Percentiles rank a stretch among this genome's conserved stretches.
These are phyloP conservation scores for Polyporus arcularius DNA, from an alignment of 768 basidiomycete species.

Conservation along the genomic window DNA sequence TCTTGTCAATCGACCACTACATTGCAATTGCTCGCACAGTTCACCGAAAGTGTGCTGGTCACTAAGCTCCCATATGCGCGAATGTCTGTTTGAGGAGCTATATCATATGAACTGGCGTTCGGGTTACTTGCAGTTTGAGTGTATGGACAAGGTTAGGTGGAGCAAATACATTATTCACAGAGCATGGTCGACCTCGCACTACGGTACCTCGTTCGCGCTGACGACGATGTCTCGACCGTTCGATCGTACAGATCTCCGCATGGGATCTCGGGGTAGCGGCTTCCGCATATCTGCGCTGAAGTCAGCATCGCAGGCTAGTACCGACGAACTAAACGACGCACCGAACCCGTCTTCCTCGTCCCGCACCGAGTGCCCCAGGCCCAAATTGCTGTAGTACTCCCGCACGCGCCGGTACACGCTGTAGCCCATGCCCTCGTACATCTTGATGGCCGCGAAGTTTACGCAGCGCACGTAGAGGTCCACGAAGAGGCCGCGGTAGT, in stretches of 20 bases:
- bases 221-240: constrained; percentile 78
- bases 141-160: neutral
- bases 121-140: neutral
- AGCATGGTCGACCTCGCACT: constrained; percentile 7
- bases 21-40: no score
- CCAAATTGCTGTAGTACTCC: constrained; percentile 86
- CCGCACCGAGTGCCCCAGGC: constrained; percentile 70
- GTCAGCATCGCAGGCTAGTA: neutral
- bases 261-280: constrained; percentile 62
- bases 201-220: constrained; percentile 59
- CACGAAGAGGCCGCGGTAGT: constrained; percentile 86
- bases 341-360: constrained; percentile 93
- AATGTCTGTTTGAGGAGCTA: no score
- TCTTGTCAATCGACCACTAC: no score
- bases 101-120: no score
- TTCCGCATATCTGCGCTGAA: constrained; percentile 64
- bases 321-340: constrained; percentile 31
- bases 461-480: constrained; percentile 94
- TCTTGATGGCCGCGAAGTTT: constrained; percentile 78
- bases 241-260: constrained; percentile 63
- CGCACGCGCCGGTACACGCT: constrained; percentile 88
- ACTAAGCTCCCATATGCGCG: no score
- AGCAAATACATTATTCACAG: neutral
- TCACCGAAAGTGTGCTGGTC: no score
- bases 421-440: constrained; percentile 91